Base-by-base conservation (phyloP, 148 eudicot genomes). In the Fagopyrum tataricum region DNA sequence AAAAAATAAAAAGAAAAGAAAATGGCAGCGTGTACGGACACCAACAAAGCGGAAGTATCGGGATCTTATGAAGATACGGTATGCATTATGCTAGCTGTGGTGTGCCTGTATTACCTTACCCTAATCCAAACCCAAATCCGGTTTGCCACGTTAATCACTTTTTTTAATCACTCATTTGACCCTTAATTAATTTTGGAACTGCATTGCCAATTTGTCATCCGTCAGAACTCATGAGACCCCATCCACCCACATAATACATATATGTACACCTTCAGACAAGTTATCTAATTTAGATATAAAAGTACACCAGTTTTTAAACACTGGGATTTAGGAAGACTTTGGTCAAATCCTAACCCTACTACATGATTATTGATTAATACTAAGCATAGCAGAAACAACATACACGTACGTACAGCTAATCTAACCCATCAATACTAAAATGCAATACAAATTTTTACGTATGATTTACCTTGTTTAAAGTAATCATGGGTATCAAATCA, bases 11-110 rank as follows among this genome's bases (percentile, higher is more conserved):
- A 61, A 24, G 11, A 14, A 61, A 11, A 7, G 41, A 15, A 5
- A 53, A 1, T 9, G 67, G 41, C 7, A 61, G 15, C 41, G 41
- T 61, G 67, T 61, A 61, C 67, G 67, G 67, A 61, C 40, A n/a
- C 40, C 67, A 61, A 61, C 67, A 61, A 12, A 61, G 67, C 67
- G 67, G 6, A 31, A 61, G 41, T 26, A 41, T 61, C 12, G 67
- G 67, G 67, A 61, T 61, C 67, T 31, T 31, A 26, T 21, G 18
- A 17, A 61, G 67, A 61, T 61, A 31, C 41, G 67, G 17, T 10
- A 2, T 26, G 67, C 41, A 61, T 61, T 17, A 31, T 26, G 67
- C 67, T 12, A 61, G 67, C 67, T 61, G 67, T 61, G 67, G 17
- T 21, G 26, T 59, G 67, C 26, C 67, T 59, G 41, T 61, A 20